Evolutionary conservation across 2,329 filamentous ascomycete species (phyloP).

Genomic region (Lanzia echinophila): DNA sequence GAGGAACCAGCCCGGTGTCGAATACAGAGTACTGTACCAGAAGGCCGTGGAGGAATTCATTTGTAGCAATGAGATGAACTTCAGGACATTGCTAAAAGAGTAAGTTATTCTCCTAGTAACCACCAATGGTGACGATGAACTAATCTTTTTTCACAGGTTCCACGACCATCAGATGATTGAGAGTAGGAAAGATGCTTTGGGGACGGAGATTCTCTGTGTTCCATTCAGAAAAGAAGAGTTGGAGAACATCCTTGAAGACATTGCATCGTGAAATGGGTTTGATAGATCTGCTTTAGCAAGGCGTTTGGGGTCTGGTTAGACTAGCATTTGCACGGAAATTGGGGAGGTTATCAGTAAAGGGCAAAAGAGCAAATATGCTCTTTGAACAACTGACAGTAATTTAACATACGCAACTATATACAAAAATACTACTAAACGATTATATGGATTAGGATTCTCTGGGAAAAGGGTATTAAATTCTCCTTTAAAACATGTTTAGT

Average conservation of each 20-base stretch:
- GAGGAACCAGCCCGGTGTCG: conserved; percentile 54
- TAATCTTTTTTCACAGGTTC: conserved; percentile 48
- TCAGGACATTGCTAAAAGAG: conserved; percentile 89
- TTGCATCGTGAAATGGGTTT: conserved; percentile 22
- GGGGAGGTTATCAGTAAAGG: too few relatives aligned
- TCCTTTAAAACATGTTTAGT: too few relatives aligned
- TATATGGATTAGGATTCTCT: too few relatives aligned
- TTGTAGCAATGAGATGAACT: conserved; percentile 92
- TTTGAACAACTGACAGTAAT: too few relatives aligned
- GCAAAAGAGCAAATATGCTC: too few relatives aligned
- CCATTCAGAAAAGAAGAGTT: conserved; percentile 85
- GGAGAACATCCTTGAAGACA: conserved; percentile 79
- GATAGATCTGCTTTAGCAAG: conserved; percentile 10
- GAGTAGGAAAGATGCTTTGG: conserved; percentile 75
- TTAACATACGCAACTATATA: too few relatives aligned
- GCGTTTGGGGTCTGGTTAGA: conserved; percentile 5
- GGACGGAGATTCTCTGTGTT: conserved; percentile 77
- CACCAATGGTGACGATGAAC: conserved; percentile 21
- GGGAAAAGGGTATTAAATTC: too few relatives aligned
- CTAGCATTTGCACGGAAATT: neutral
- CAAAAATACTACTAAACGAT: too few relatives aligned
- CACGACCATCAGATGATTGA: conserved; percentile 98
- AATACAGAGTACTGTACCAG: conserved; percentile 87
- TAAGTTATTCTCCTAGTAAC: conserved; percentile 36
- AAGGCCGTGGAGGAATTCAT: conserved; percentile 97